These are phyloP conservation scores for Boletus insuetus DNA, from an alignment of 768 basidiomycete species.

Conservation along the genomic window DNA sequence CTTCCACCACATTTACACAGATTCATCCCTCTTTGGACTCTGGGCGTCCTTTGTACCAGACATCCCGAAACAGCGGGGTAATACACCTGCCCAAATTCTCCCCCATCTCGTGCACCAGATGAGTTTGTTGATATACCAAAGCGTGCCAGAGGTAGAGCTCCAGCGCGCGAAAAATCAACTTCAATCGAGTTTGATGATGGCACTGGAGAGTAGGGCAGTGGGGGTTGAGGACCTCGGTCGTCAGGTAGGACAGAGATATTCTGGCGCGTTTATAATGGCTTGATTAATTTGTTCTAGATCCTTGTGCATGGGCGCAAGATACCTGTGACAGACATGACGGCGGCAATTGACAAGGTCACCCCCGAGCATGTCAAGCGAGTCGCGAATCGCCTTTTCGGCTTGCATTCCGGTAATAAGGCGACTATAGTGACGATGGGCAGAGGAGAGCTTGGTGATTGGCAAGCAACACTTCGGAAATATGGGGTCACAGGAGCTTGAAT, in stretches of 20 bases:
- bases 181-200: slow-evolving; percentile 91
- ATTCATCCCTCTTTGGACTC: slow-evolving; percentile 90
- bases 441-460: slow-evolving; percentile 70
- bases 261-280: background rate
- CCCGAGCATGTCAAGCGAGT: slow-evolving; percentile 70
- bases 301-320: slow-evolving; percentile 86
- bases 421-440: slow-evolving; percentile 85
- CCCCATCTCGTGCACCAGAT: slow-evolving; percentile 88
- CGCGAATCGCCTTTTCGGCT: slow-evolving; percentile 72
- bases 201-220: slow-evolving; percentile 80
- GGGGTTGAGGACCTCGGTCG: slow-evolving; percentile 90
- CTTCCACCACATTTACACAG: slow-evolving; percentile 97
- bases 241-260: slow-evolving; percentile 51
- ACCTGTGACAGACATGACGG: slow-evolving; percentile 87
- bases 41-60: slow-evolving; percentile 81
- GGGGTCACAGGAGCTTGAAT: slow-evolving; percentile 46
- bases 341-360: slow-evolving; percentile 75
- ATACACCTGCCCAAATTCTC: slow-evolving; percentile 67
- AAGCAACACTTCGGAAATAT: slow-evolving; percentile 63
- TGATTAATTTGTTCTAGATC: slow-evolving; percentile 43
- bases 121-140: slow-evolving; percentile 71
- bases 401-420: slow-evolving; percentile 57
- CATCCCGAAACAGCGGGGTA: slow-evolving; percentile 52
- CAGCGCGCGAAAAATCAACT: slow-evolving; percentile 93
- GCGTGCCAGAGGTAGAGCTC: slow-evolving; percentile 67